Evolutionary conservation across 805 yeast species (phyloP), one percentile per base, ranked within the genome.

Genomic region (Lipomyces orientalis): DNA sequence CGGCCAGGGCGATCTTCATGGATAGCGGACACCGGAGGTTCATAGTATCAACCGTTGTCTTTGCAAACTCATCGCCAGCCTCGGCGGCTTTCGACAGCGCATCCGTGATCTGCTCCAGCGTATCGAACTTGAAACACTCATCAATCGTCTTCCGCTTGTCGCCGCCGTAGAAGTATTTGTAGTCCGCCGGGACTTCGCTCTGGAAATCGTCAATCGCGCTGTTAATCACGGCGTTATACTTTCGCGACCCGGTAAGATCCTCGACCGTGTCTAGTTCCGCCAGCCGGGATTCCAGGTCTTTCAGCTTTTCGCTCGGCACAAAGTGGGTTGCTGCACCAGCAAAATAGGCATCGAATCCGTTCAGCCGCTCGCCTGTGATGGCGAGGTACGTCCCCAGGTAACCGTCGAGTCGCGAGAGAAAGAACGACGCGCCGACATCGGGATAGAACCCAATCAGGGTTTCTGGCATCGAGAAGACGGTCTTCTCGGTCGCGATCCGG

Each of bases 391-490:
- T 86, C 59, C 98, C 98, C 68, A 93, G 80, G 73, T 91, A 87
- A 62, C 91, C 91, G 74, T 91, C 93, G 68, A 92, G 79, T 71
- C 90, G 86, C 43, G 97, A 93, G 73, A 95, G 81, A 79, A 93
- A 93, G 80, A 91, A 94, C 10, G 97, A 87, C 49, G 96, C 89
- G 56, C 98, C 99, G 12, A 95, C 98, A 78, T 95, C 99, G 25
- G 97, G 97, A 80, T 91, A 90, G 79, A 92, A 91, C 0, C 99
- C 99, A 77, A 95, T 95, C 75, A 91, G 93, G 84, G 96, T 90
- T 80, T 95, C 98, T 8, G 99, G 98, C 99, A 95, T 95, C 69
- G 98, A 97, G 81, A 93, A 85, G 77, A 88, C 85, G 10, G 98
- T 93, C 74, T 86, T 85, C 74, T 94, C 98, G 54, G 97, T 90